These are phyloP conservation scores for Epithemia pelagica DNA, from an alignment of 108 stramenopile genomes.

Conservation along the genomic window DNA sequence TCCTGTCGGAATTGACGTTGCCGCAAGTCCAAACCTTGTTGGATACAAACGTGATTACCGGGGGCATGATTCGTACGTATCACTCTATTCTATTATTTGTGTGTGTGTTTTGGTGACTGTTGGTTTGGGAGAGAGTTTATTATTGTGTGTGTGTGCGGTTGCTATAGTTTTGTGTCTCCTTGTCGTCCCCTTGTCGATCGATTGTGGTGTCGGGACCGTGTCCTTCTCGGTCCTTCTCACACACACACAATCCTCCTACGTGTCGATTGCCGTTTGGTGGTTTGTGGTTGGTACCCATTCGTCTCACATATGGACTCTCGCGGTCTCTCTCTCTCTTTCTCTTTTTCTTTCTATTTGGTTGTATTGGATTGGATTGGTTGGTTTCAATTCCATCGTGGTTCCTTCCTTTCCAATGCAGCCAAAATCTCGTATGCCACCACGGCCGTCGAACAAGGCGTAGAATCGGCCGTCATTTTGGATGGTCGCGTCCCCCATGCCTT, in stretches of 20 bases:
- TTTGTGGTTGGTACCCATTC: too few species aligned
- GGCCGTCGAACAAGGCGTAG: constrained; percentile 74
- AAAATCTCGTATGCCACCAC: constrained; percentile 65
- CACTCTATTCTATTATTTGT: constrained; percentile 47
- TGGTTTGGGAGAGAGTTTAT: background rate
- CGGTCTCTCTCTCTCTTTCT: too few species aligned
- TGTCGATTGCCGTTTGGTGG: too few species aligned
- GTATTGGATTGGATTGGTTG: background rate
- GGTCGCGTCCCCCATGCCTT: constrained; percentile 86
- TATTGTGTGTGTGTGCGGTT: too few species aligned
- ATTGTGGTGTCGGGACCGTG: too few species aligned
- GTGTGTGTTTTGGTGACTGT: background rate
- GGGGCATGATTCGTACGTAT: constrained; percentile 89
- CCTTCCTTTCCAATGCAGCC: too few species aligned
- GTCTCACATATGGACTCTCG: background rate
- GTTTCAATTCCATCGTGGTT: background rate
- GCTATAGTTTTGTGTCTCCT: too few species aligned
- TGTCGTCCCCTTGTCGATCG: too few species aligned
- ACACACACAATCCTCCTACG: too few species aligned
- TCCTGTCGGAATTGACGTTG: constrained; percentile 59
- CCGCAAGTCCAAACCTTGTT: constrained; percentile 72
- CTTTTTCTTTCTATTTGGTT: constrained; percentile 5
- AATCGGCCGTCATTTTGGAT: constrained; percentile 82
- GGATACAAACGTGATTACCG: constrained; percentile 89
- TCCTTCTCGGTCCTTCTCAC: too few species aligned